Evolutionary conservation across 1,284 basidiomycete genomes (phyloP), one percentile per base, ranked within the genome.

Genomic region (Sanghuangporus sanghuang): DNA sequence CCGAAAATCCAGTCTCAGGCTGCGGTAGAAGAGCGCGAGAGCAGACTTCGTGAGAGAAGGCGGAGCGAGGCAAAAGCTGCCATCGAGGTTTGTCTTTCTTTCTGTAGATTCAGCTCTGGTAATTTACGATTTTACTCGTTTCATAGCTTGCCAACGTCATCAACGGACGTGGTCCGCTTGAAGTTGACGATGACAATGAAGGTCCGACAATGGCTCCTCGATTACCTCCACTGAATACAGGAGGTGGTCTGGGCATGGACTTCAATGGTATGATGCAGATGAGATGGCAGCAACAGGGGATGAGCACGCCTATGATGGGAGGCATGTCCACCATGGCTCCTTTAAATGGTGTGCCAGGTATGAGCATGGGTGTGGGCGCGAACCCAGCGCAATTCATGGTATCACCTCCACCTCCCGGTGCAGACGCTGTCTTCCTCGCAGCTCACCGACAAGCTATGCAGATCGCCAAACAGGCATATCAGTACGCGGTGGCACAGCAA

Each of bases 371-470:
- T 35, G 74, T 68, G 61, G 61, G 59, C 27, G 61, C 67, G 63
- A 64, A 63, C 50, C 77, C 79, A 11, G 71, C 76, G 36, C 79
- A 79, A 60, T 83, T 79, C 69, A 82, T 85, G 80, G 70, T 81
- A 32, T 77, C 81, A 1, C 66, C 71, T 49, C 68, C 73, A 16
- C 72, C 74, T 16, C 75, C 73, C 50, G 67, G 73, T 4, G 70
- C 73, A 6, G 87, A 91, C 67, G 83, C 85, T 8, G 74, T 73
- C 18, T 85, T 84, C 71, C 67, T 89, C 18, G 84, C 78, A 3
- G 90, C 90, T 12, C 90, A 93, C 72, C 90, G 92, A 70, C 89
- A 89, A 64, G 90, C 90, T 2, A 89, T 93, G 82, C 77, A 90
- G 74, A 78, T 80, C 58, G 91, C 91, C 58, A 93, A 93, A 73